phyloP scores from a whole-genome alignment of 2,329 filamentous ascomycete genomes.

The Ophiostoma angusticollis region DNA sequence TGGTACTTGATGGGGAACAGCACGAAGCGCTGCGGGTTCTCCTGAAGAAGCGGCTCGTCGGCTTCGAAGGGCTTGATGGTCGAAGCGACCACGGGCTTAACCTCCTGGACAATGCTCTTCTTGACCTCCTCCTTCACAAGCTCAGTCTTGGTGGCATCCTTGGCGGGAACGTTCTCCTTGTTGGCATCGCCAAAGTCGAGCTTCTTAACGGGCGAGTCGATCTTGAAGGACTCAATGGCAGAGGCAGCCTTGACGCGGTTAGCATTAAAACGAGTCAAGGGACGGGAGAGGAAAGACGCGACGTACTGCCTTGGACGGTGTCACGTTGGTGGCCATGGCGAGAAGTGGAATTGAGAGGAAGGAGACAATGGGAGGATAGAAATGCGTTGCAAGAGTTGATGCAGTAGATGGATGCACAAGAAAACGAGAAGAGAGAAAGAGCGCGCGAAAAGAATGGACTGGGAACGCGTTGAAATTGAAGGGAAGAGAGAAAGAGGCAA shows the following conservation, averaged over 20 bases:
- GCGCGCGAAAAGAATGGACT: background rate
- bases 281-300: slow-evolving; percentile 9
- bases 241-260: slow-evolving; percentile 57
- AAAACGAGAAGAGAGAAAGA: slow-evolving; percentile 1
- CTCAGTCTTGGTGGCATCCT: slow-evolving; percentile 28
- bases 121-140: slow-evolving; percentile 40
- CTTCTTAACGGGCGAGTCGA: slow-evolving; percentile 89
- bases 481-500: slow-evolving; percentile 3
- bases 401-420: background rate
- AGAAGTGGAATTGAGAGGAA: background rate
- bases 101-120: slow-evolving; percentile 37
- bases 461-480: background rate
- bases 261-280: slow-evolving; percentile 15
- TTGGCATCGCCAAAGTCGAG: slow-evolving; percentile 59
- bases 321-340: slow-evolving; percentile 53
- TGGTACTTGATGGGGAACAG: slow-evolving; percentile 99
- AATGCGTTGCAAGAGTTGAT: background rate
- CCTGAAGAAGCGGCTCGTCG: slow-evolving; percentile 82
- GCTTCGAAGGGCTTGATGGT: slow-evolving; percentile 56
- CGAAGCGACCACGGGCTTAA: slow-evolving; percentile 30
- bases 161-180: slow-evolving; percentile 66
- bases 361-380: background rate
- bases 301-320: slow-evolving; percentile 22
- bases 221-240: slow-evolving; percentile 77
- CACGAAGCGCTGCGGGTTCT: slow-evolving; percentile 93